These are phyloP conservation scores for Metahyphopichia silvanorum DNA, from an alignment of 805 yeast genomes.

Conservation along the genomic window DNA sequence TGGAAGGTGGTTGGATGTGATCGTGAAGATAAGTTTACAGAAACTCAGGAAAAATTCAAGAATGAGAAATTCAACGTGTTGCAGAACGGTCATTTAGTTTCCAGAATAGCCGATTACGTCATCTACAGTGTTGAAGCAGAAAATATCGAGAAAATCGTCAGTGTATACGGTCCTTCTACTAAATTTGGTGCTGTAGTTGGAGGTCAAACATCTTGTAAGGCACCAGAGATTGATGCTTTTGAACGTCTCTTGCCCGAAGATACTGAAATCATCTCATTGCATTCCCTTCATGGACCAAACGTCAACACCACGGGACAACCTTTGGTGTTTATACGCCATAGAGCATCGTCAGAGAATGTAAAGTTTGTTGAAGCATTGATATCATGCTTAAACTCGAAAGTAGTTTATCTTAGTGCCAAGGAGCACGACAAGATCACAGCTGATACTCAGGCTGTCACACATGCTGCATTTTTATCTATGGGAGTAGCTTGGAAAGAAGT, in stretches of 20 bases:
- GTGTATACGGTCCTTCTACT: conserved; percentile 79
- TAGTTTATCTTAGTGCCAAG: conserved; percentile 73
- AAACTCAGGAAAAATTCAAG: conserved; percentile 36
- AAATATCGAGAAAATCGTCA: conserved; percentile 68
- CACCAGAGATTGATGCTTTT: conserved; percentile 84
- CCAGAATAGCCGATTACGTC: conserved; percentile 76
- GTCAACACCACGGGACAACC: conserved; percentile 92
- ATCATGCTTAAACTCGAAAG: conserved; percentile 71
- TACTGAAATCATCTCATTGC: conserved; percentile 80
- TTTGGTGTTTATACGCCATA: conserved; percentile 76
- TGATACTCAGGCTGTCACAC: conserved; percentile 98
- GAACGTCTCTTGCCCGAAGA: conserved; percentile 74
- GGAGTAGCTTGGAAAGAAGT: conserved; percentile 90
- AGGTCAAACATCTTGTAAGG: conserved; percentile 97
- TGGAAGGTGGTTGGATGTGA: conserved; percentile 92
- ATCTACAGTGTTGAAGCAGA: conserved; percentile 95
- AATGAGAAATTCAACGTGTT: conserved; percentile 53
- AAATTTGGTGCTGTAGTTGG: conserved; percentile 90
- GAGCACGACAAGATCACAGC: conserved; percentile 96
- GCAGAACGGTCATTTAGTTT: conserved; percentile 79
- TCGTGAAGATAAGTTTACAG: conserved; percentile 58
- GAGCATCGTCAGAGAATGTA: conserved; percentile 55
- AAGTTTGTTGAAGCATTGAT: conserved; percentile 61
- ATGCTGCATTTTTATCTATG: conserved; percentile 95
- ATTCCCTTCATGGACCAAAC: conserved; percentile 92